phyloP scores from a whole-genome alignment of 2,329 filamentous ascomycete species.

The Talaromyces sp. region DNA sequence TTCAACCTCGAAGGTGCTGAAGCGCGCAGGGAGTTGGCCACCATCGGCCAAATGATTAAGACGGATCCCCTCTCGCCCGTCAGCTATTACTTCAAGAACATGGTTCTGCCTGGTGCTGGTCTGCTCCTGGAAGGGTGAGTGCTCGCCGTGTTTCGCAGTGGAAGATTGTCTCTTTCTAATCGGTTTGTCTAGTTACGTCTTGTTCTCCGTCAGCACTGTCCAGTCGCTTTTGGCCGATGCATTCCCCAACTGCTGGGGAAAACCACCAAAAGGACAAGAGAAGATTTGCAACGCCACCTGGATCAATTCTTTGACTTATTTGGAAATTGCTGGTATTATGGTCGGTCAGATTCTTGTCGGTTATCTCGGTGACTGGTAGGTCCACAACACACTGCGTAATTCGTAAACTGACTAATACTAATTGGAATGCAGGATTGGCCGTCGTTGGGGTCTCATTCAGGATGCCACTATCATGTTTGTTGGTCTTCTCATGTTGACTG shows the following conservation, averaged over 20 bases:
- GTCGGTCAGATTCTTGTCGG: conserved; percentile 85
- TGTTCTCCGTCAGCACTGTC: conserved; percentile 95
- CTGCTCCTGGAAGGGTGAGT: conserved; percentile 75
- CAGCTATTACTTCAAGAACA: conserved; percentile 83
- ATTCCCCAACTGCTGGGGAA: conserved; percentile 75
- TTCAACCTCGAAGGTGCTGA: conserved; percentile 66
- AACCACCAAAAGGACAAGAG: too few relatives aligned
- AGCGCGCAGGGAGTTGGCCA: conserved; percentile 59
- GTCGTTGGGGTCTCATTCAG: conserved; percentile 92
- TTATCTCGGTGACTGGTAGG: conserved; percentile 64
- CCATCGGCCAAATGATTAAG: conserved; percentile 76
- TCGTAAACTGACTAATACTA: conserved; percentile 19
- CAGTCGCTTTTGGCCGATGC: conserved; percentile 71
- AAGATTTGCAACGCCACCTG: conserved; percentile 72
- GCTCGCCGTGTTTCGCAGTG: not conserved
- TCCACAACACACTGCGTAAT: not conserved
- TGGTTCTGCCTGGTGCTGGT: conserved; percentile 86
- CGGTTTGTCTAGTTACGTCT: conserved; percentile 61
- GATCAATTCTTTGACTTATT: conserved; percentile 78
- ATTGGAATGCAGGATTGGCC: conserved; percentile 61
- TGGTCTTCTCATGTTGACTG: conserved; percentile 85
- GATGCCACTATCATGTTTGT: conserved; percentile 92
- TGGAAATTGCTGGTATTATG: conserved; percentile 94
- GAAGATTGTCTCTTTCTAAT: not conserved
- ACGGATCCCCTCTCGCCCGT: conserved; percentile 77